Base-by-base conservation (phyloP, 345 rosid species). In the Psidium friedrichsthalianum region DNA sequence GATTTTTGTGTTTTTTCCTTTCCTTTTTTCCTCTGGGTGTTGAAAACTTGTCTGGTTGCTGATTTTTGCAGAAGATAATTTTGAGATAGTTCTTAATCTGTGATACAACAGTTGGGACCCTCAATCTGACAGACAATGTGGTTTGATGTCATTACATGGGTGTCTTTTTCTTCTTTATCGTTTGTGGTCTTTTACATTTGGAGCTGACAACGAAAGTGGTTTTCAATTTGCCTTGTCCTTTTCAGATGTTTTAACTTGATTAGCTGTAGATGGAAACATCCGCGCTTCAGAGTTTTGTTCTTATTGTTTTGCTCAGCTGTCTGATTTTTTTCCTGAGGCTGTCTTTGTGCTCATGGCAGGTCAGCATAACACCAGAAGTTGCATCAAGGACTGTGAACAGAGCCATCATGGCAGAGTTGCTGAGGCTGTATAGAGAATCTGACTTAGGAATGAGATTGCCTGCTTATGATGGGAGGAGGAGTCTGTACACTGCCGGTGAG, bases 391-490 rank as follows among this genome's bases (percentile, higher is more conserved):
- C 90, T 84, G 92, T 93, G 81, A 97, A 97, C 94, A 93, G 99
- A 90, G 94, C 95, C 85, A 97, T 97, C 76, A 94, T 97, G 90
- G 97, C 99, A 83, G 99, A 97, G 89, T 94, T 97, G 88, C 98
- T 97, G 64, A 95, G 91, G 91, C 89, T 92, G 59, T 93, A 96
- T 87, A 94, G 91, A 91, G 99, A 96, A 88, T 94, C 99, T 87
- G 98, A 94, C 83, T 89, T 97, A 21, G 99, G 99, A 82, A 93
- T 89, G 90, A 93, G 98, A 89, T 92, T 98, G 82, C 99, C 99
- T 82, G 99, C 99, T 86, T 98, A 98, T 52, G 99, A 98, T 89
- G 99, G 99, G 90, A 91, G 98, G 88, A 98, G 94, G 91, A 94
- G 96, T 56, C 94, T 98, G 84, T 98, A 98, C 91, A 98, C 99